A percentile compares a stretch with the other conserved stretches of the same genome.
phyloP scores from a whole-genome alignment of 495 filamentous ascomycete genomes.

The Rhizodiscina lignyota region DNA sequence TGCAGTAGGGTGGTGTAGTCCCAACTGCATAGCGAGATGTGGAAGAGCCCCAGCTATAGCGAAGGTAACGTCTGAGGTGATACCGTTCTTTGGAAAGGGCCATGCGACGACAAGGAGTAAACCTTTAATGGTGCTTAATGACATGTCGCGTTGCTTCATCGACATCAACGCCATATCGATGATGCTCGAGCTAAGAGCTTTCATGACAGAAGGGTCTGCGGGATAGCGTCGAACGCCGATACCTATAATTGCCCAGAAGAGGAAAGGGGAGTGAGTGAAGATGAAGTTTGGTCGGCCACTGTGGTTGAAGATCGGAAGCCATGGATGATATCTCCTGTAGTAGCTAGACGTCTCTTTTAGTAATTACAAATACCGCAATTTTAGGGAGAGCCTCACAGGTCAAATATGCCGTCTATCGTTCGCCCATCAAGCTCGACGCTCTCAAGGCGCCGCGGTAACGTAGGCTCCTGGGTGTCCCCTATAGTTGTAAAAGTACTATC shows the following conservation, averaged over 20 bases:
- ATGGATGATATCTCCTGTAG: background rate
- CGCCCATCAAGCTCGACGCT: background rate
- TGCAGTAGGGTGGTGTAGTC: constrained; percentile 30
- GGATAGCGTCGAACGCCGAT: background rate
- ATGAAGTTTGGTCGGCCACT: background rate
- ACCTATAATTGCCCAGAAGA: background rate
- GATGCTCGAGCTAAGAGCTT: background rate
- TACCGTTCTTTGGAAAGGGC: background rate
- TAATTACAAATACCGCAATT: background rate
- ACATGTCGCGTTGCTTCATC: background rate
- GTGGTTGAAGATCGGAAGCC: background rate
- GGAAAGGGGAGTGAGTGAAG: background rate
- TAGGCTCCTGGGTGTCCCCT: too few relatives aligned
- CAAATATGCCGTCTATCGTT: background rate
- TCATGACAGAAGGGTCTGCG: background rate
- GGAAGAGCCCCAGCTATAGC: constrained; percentile 25
- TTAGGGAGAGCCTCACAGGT: background rate
- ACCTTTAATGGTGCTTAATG: background rate
- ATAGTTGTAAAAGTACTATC: too few relatives aligned
- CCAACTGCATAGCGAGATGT: constrained; percentile 33
- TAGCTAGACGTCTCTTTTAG: background rate
- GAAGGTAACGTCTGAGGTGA: constrained; percentile 12
- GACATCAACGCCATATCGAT: background rate
- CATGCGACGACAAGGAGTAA: background rate
- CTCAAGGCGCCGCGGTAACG: background rate